phyloP scores from a whole-genome alignment of 257 asterid genomes.

The Solanum piurae region DNA sequence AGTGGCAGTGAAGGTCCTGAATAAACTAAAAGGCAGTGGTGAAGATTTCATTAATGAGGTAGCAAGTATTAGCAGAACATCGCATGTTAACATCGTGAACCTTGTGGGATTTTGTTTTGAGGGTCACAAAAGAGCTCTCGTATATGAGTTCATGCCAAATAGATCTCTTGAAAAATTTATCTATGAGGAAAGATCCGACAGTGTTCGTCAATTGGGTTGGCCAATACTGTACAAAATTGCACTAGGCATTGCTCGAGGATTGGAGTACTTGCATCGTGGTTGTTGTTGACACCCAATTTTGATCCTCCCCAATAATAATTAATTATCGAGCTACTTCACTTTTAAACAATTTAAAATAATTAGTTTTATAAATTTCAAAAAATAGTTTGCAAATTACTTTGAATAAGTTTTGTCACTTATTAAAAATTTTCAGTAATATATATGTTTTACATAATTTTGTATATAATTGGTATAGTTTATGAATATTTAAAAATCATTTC shows the following conservation, averaged over 20 bases:
- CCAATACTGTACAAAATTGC: slow-evolving; percentile 8
- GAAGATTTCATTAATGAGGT: background rate
- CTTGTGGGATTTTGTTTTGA: slow-evolving; percentile 33
- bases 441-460: no score
- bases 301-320: no score
- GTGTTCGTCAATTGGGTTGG: background rate
- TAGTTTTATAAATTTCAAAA: no score
- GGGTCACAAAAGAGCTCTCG: slow-evolving; percentile 17
- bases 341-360: no score
- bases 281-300: background rate
- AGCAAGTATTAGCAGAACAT: slow-evolving; percentile 25
- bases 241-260: slow-evolving; percentile 23
- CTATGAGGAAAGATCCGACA: background rate
- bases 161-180: slow-evolving; percentile 29
- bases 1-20: slow-evolving; percentile 21
- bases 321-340: no score
- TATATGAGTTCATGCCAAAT: slow-evolving; percentile 32
- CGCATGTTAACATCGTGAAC: slow-evolving; percentile 28
- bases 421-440: no score
- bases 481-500: no score
- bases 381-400: no score
- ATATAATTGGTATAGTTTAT: no score
- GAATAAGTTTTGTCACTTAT: no score
- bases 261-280: slow-evolving; percentile 25
- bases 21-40: background rate